A percentile compares a stretch with the other conserved stretches of the same genome.
Evolutionary conservation across 176 grass and related monocot species (phyloP).

Genomic region (Pharus latifolius): DNA sequence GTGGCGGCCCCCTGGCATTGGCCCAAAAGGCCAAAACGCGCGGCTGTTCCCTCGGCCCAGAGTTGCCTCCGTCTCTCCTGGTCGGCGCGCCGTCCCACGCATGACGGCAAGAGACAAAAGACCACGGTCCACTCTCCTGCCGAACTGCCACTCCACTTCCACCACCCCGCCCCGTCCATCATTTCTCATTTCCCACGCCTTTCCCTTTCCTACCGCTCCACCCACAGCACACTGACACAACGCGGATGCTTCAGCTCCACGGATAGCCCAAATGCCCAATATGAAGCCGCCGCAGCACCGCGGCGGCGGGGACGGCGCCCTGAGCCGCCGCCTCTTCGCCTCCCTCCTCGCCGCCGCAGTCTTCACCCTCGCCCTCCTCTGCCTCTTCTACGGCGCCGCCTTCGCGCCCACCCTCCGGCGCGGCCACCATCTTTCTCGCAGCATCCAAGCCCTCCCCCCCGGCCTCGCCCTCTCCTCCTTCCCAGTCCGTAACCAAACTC

Average conservation of each 20-base stretch:
- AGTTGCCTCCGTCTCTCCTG: too few relatives aligned
- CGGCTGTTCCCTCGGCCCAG: too few relatives aligned
- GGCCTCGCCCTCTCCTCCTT: conserved; percentile 39
- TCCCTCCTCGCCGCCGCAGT: conserved; percentile 30
- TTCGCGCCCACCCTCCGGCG: conserved; percentile 43
- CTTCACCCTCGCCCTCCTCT: conserved; percentile 63
- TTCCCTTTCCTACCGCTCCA: neutral
- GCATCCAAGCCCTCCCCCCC: neutral
- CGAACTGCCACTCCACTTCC: neutral
- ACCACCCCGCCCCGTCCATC: neutral
- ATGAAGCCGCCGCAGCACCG: conserved; percentile 25
- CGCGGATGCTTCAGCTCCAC: neutral
- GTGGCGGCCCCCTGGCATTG: too few relatives aligned
- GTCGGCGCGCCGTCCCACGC: too few relatives aligned
- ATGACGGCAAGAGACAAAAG: neutral
- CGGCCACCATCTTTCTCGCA: neutral
- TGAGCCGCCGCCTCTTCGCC: conserved; percentile 37
- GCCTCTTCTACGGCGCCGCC: conserved; percentile 67
- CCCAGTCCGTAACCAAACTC: conserved; percentile 31
- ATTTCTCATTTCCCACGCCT: neutral
- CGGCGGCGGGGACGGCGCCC: neutral
- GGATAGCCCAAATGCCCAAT: neutral
- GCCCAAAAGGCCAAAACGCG: too few relatives aligned
- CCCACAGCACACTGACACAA: neutral
- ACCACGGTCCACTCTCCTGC: neutral